phyloP scores from a whole-genome alignment of 1,284 basidiomycete genomes.

The Marasmius tenuissimus region DNA sequence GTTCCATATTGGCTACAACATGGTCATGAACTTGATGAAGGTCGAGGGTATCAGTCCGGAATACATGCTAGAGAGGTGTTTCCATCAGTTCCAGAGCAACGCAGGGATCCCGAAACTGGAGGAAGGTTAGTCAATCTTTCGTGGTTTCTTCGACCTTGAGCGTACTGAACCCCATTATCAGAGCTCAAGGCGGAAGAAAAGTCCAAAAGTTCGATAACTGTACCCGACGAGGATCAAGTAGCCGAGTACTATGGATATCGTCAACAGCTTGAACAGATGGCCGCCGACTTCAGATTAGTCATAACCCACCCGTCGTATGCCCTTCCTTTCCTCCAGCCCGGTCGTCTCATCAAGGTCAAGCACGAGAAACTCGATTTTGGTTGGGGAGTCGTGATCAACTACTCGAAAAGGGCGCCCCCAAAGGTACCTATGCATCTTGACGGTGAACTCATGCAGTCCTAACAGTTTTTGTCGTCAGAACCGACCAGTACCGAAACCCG shows the following conservation, averaged over 20 bases:
- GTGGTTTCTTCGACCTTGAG: slow-evolving; percentile 1
- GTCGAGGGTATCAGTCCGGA: slow-evolving; percentile 99
- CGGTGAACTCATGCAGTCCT: neutral
- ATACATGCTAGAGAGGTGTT: slow-evolving; percentile 97
- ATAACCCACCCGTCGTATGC: slow-evolving; percentile 94
- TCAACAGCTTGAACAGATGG: slow-evolving; percentile 89
- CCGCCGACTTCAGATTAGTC: slow-evolving; percentile 85
- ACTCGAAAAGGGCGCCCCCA: slow-evolving; percentile 78
- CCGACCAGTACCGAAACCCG: slow-evolving; percentile 54
- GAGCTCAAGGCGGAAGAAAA: slow-evolving; percentile 81
- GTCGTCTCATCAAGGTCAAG: slow-evolving; percentile 88
- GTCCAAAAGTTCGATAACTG: slow-evolving; percentile 61
- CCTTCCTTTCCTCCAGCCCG: slow-evolving; percentile 91
- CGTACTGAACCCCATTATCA: slow-evolving; percentile 25
- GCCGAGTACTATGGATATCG: slow-evolving; percentile 91
- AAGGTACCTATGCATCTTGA: slow-evolving; percentile 49
- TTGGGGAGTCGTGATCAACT: slow-evolving; percentile 94
- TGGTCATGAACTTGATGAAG: slow-evolving; percentile 98
- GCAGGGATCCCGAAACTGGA: slow-evolving; percentile 88
- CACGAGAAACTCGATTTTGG: slow-evolving; percentile 91
- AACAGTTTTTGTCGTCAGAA: slow-evolving; percentile 37
- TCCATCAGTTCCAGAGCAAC: slow-evolving; percentile 98
- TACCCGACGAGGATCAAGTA: slow-evolving; percentile 84
- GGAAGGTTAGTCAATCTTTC: slow-evolving; percentile 57
- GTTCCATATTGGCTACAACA: slow-evolving; percentile 99